Evolutionary conservation across 306 rosid genomes (phyloP), one percentile per base, ranked within the genome.

Genomic region (Carpinus viminea): DNA sequence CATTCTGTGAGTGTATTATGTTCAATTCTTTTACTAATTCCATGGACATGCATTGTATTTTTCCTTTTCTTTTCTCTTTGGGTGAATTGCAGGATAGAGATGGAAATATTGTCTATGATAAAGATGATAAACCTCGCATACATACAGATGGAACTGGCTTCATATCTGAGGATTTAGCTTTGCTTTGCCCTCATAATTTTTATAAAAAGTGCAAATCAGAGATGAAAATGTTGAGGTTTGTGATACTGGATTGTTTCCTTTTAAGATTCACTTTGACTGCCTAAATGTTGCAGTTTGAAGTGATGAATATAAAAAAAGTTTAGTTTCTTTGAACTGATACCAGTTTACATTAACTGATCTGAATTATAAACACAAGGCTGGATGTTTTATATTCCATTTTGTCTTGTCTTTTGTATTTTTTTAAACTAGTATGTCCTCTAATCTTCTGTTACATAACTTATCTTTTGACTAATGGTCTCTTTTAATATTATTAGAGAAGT

Each of bases 121-220:
- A 83, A 82, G 87, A 80, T 73, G 92, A n/a, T 31, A 80, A 92
- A 79, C 55, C 61, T 53, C 85, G 80, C 48, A 89, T 92, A n/a
- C 93, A 88, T 82, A 90, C 97, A 1, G 97, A 92, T 45, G 98
- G 98, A 79, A 92, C 97, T 21, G 98, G 97, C 18, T 94, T 89
- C 79, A 90, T 94, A 70, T 94, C 98, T 2, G 87, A 83, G 82
- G 97, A 94, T 79, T 82, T 94, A 76, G 98, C 93, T 2, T 28
- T 50, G 70, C 66, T 74, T 75, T 94, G 96, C 77, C 92, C 94
- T 0, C 85, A 74, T 28, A 77, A 88, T 74, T 75, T 90, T 46
- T 65, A 36, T 1, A 75, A 79, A 79, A 90, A 85, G 69, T 41
- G 9, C 34, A 43, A 66, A 20, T 65, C 7, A 76, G 64, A 12